Base-by-base conservation (phyloP, 2,329 filamentous ascomycete genomes). In the Lachnellula arida region DNA sequence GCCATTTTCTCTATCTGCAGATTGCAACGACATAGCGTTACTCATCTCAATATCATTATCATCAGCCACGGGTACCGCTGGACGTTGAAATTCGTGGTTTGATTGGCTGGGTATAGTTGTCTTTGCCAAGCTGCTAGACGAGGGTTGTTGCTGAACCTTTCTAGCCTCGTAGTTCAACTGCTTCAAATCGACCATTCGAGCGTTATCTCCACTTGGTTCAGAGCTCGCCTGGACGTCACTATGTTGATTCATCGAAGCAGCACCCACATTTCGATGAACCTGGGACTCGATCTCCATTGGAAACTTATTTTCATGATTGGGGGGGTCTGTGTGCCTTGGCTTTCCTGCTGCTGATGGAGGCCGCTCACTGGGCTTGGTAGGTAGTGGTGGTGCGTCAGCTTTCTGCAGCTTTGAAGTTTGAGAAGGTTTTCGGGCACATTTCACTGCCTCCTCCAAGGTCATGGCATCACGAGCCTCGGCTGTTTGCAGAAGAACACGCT, bases 11-110 rank as follows among this genome's bases (percentile, higher is more conserved):
- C 2, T 4, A 14, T 15, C n/a, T 23, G 14, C 12, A 2, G 23
- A 47, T 44, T 23, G 12, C 22, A 14, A 32, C 28, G 34, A n/a
- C 12, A 19, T 19, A 46, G 34, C n/a, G 23, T 49, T 17, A 19
- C 22, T 43, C 49, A 52, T 54, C 19, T 19, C 7, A 25, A 32
- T 42, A 28, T 56, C 46, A 32, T 50, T 23, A 23, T 51, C 47
- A n/a, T 11, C 9, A 19, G 19, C 6, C 6, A 44, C 22, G 5
- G 19, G 42, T 14, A 19, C n/a, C 12, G n/a, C 3, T 44, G 39
- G 4, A 9, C 15, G 15, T n/a, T n/a, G 39, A 6, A 42, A 19
- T n/a, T 42, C 4, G 15, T 19, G 15, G 12, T 25, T 19, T 11
- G 42, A 44, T 14, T 44, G 42, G 42, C 15, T 42, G 15, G 39